Base-by-base conservation (phyloP, 2,329 filamentous ascomycete genomes). In the Rhexocercosporidium sp. region DNA sequence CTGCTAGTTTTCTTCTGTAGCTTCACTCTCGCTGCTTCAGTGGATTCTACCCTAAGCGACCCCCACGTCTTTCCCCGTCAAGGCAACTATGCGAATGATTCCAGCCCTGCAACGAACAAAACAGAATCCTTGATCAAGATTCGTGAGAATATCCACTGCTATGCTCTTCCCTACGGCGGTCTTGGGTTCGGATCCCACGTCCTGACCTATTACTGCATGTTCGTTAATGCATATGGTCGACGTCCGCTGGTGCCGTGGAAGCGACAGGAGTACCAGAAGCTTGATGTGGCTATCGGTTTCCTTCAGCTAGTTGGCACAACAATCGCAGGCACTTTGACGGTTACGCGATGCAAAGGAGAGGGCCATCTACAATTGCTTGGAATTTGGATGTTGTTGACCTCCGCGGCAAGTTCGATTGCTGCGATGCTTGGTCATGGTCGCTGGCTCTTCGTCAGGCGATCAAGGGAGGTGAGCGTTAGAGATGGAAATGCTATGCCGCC, bases 281-380 rank as follows among this genome's bases (percentile, higher is more conserved):
- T 56, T 34, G 29, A 56, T 34, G 16, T 56, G 8, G 27, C 27
- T 12, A 56, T 56, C 27, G 53, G 53, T 14, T 56, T 56, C n/a
- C 29, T 56, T 12, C 53, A 56, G 29, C 9, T 56, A 6, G 31
- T 34, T 34, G 53, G 53, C 6, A 56, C 27, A n/a, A 56, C 53
- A 31, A 56, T 56, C 27, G 31, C 53, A 34, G 53, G 53, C 7
- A 29, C 25, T 37, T 56, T 56, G 53, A 56, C 53, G 4, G n/a
- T 56, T n/a, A 56, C 53, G 53, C 53, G 53, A 56, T 56, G 53
- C 27, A 56, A 56, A 56, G 53, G 53, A 34, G 53, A 56, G 11
- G 53, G 53, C 11, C 53, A 56, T 56, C 37, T 56, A 34, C 53
- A 56, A 5, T 34, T 56, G 53, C 53, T 56, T 56, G 27, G 53